Percentiles rank a stretch among this genome's conserved stretches.
These are phyloP conservation scores for Zangia roseola DNA, from an alignment of 768 basidiomycete species.

Conservation along the genomic window DNA sequence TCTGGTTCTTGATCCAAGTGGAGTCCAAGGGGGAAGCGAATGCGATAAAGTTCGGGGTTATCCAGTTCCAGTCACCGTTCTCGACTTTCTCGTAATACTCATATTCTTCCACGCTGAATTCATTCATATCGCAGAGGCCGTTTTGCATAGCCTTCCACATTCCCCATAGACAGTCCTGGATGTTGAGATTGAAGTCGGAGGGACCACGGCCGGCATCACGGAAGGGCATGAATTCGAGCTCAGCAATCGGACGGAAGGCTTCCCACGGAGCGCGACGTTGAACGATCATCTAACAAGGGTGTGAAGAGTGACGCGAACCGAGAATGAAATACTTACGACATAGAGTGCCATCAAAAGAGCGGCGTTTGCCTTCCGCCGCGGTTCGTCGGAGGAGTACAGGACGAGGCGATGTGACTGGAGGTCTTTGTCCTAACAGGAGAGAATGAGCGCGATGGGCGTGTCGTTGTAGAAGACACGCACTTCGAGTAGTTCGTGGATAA, in stretches of 20 bases:
- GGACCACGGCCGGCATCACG: slow-evolving; percentile 92
- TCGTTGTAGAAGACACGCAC: slow-evolving; percentile 39
- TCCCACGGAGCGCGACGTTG: slow-evolving; percentile 88
- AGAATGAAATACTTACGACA: slow-evolving; percentile 56
- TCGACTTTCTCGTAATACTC: slow-evolving; percentile 95
- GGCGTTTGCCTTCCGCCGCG: slow-evolving; percentile 88
- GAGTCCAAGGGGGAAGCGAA: slow-evolving; percentile 91
- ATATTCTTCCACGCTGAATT: slow-evolving; percentile 91
- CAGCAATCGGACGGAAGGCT: slow-evolving; percentile 91
- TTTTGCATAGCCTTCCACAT: slow-evolving; percentile 91
- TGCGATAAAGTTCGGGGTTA: slow-evolving; percentile 88
- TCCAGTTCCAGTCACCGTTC: slow-evolving; percentile 95
- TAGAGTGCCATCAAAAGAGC: slow-evolving; percentile 93
- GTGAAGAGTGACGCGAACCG: slow-evolving; percentile 16
- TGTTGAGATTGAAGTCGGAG: slow-evolving; percentile 89
- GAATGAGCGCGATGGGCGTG: slow-evolving; percentile 23
- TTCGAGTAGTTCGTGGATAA: slow-evolving; percentile 86
- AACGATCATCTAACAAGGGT: slow-evolving; percentile 77
- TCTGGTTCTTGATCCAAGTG: slow-evolving; percentile 74
- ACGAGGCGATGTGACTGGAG: slow-evolving; percentile 73
- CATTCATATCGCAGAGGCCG: slow-evolving; percentile 89
- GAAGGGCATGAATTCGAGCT: slow-evolving; percentile 92
- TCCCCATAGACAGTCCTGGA: slow-evolving; percentile 90
- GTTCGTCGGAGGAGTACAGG: slow-evolving; percentile 85
- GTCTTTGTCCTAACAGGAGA: slow-evolving; percentile 61